Evolutionary conservation across 2,329 filamentous ascomycete species (phyloP).

Genomic region (Ceratocystis destructans): DNA sequence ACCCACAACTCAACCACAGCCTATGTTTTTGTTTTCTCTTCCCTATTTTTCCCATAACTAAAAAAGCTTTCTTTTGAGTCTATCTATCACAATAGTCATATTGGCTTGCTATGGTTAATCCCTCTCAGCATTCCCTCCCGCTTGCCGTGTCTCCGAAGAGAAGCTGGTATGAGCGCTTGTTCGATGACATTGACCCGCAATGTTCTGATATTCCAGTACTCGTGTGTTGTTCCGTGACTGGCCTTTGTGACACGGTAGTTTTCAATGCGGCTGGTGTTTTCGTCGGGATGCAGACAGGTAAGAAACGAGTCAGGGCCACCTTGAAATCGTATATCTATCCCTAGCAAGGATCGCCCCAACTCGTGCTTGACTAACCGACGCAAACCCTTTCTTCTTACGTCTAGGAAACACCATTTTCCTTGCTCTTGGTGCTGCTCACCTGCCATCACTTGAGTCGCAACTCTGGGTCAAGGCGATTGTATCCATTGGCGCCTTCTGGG

Average conservation of each 20-base stretch:
- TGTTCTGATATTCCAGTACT: constrained; percentile 29
- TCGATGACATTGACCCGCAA: constrained; percentile 12
- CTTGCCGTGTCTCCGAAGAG: background rate
- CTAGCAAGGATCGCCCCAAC: too few relatives aligned
- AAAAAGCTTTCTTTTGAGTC: background rate
- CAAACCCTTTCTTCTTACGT: too few relatives aligned
- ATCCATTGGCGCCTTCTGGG: constrained; percentile 40
- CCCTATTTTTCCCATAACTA: background rate
- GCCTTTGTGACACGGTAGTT: constrained; percentile 30
- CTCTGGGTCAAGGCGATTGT: constrained; percentile 37
- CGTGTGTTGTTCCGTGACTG: constrained; percentile 29
- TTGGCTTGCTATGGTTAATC: background rate
- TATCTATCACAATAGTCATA: background rate
- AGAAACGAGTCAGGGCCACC: background rate
- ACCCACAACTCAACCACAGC: background rate
- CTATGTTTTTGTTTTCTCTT: background rate
- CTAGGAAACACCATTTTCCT: constrained; percentile 49
- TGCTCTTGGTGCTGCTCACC: constrained; percentile 41
- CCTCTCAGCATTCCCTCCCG: background rate
- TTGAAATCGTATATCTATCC: too few relatives aligned
- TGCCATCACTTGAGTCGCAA: constrained; percentile 36
- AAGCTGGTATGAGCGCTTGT: constrained; percentile 6
- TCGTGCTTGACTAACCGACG: too few relatives aligned
- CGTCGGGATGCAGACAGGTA: constrained; percentile 31
- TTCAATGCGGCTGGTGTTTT: constrained; percentile 31